Percentiles rank a stretch among this genome's conserved stretches.
Conservation (phyloP, 2,329 filamentous ascomycete species). For the Diaporthe caulivora region DNA sequence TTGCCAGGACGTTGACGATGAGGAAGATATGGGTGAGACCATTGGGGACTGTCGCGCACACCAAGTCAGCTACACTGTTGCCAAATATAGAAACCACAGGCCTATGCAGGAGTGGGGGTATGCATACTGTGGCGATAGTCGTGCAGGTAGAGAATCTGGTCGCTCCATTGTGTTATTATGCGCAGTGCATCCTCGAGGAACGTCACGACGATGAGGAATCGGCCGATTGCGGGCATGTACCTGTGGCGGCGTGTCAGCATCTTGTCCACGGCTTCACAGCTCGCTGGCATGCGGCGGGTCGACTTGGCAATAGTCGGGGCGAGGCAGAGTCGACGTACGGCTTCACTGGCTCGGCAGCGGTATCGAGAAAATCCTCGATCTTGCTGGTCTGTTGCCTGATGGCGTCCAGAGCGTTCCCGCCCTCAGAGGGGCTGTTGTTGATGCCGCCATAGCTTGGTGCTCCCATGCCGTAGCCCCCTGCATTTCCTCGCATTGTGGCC, state of each 20-base stretch:
- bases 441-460: slow-evolving; percentile 81
- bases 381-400: slow-evolving; percentile 97
- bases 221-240: slow-evolving; percentile 93
- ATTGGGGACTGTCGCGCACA: slow-evolving; percentile 74
- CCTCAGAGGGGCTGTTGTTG: slow-evolving; percentile 73
- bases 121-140: slow-evolving; percentile 92
- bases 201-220: slow-evolving; percentile 97
- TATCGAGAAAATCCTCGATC: slow-evolving; percentile 94
- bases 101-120: slow-evolving; percentile 36
- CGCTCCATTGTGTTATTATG: slow-evolving; percentile 97
- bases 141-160: slow-evolving; percentile 92
- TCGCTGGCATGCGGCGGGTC: background rate
- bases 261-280: background rate
- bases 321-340: slow-evolving; percentile 73
- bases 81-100: slow-evolving; percentile 37
- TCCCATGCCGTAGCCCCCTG: slow-evolving; percentile 40
- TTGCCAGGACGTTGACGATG: slow-evolving; percentile 88
- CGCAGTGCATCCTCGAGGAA: slow-evolving; percentile 97
- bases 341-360: slow-evolving; percentile 89
- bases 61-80: slow-evolving; percentile 24
- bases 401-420: slow-evolving; percentile 81
- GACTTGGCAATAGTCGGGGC: background rate
- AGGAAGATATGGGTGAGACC: slow-evolving; percentile 95
- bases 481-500: slow-evolving; percentile 39
- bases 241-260: slow-evolving; percentile 61